Conservation (phyloP, 352 stramenopile genomes). For the Albugo laibachii region DNA sequence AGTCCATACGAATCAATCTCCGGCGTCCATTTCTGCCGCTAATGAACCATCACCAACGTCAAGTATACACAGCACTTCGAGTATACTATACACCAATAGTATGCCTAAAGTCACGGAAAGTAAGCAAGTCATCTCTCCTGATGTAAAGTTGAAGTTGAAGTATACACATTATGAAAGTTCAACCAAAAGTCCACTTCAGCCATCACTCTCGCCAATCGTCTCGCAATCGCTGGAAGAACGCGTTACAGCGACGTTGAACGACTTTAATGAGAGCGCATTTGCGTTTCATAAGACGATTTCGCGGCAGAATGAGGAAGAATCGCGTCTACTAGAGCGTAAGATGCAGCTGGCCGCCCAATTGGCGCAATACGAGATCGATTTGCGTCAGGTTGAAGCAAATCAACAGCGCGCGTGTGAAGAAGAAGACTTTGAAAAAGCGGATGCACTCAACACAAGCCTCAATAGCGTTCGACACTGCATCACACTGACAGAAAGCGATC, state of each 20-base stretch:
- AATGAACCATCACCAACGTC: neutral
- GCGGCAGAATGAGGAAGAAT: slow-evolving; percentile 60
- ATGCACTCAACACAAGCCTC: slow-evolving; percentile 60
- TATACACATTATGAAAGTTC: too few species aligned
- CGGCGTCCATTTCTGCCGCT: neutral
- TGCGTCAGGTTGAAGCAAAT: slow-evolving; percentile 57
- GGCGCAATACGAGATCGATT: slow-evolving; percentile 61
- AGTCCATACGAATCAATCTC: slow-evolving; percentile 12
- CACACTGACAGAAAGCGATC: slow-evolving; percentile 56
- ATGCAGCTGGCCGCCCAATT: slow-evolving; percentile 37
- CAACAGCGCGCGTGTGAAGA: slow-evolving; percentile 60
- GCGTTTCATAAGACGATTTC: slow-evolving; percentile 37
- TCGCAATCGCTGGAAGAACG: slow-evolving; percentile 33
- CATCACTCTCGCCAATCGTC: neutral
- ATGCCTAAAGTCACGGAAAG: neutral
- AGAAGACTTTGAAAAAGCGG: slow-evolving; percentile 72
- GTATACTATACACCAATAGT: neutral
- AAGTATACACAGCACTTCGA: neutral
- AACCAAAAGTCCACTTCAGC: too few species aligned
- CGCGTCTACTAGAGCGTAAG: slow-evolving; percentile 45
- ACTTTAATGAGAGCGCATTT: slow-evolving; percentile 53
- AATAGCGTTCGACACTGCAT: slow-evolving; percentile 67
- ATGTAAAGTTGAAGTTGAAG: too few species aligned
- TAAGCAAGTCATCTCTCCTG: too few species aligned
- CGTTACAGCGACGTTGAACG: slow-evolving; percentile 37